Percentiles rank a stretch among this genome's conserved stretches.
Evolutionary conservation across 768 basidiomycete genomes (phyloP).

Genomic region (Steccherinum ochraceum): DNA sequence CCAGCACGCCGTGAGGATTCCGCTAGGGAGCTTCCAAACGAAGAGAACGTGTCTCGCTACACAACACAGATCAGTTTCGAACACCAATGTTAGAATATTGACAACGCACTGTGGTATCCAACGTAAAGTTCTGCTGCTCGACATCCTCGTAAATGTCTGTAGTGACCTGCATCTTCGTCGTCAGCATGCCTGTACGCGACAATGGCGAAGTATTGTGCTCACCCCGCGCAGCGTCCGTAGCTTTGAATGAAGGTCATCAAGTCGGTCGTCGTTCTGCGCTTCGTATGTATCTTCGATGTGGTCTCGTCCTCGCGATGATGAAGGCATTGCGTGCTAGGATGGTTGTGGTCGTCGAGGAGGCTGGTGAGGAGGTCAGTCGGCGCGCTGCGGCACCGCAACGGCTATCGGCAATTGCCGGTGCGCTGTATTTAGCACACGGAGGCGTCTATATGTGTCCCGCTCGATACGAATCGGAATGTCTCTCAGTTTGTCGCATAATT

Average conservation of each 20-base stretch:
- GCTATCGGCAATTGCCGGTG: background rate
- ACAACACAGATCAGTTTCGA: background rate
- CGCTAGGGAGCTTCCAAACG: conserved; percentile 54
- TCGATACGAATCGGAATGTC: too few relatives aligned
- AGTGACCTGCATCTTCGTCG: conserved; percentile 50
- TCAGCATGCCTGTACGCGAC: background rate
- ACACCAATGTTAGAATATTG: background rate
- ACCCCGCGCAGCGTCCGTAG: conserved; percentile 79
- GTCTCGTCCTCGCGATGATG: background rate
- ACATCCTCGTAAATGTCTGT: conserved; percentile 83
- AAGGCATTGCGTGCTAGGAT: background rate
- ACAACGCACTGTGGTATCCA: conserved; percentile 66
- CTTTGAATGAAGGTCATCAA: conserved; percentile 83
- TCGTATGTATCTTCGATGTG: conserved; percentile 66
- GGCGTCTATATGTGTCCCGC: too few relatives aligned
- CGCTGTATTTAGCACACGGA: background rate
- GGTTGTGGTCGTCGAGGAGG: too few relatives aligned
- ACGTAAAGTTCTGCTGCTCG: conserved; percentile 71
- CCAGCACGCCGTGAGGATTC: conserved; percentile 66
- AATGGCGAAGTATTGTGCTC: conserved; percentile 17
- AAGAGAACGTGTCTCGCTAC: conserved; percentile 61
- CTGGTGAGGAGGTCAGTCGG: too few relatives aligned
- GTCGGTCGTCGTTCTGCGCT: conserved; percentile 75
- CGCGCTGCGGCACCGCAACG: background rate
- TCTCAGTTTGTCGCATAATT: too few relatives aligned